A percentile compares a stretch with the other conserved stretches of the same genome.
Evolutionary conservation across 148 eudicot species (phyloP).

Genomic region (Selenicereus undatus): DNA sequence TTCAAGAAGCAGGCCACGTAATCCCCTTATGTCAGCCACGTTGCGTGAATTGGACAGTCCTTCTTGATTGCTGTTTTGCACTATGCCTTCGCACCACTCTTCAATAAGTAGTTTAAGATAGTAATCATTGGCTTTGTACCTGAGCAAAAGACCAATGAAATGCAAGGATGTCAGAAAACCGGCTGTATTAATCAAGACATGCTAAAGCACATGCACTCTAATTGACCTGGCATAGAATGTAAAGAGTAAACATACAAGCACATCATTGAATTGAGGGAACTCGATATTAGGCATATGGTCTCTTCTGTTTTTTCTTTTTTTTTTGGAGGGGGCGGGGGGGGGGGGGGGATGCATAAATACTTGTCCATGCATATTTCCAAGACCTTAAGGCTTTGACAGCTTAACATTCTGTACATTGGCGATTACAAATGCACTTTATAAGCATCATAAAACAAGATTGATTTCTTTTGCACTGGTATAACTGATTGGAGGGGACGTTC

Average conservation of each 20-base stretch:
- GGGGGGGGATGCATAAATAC: too few relatives aligned
- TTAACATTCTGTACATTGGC: neutral
- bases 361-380: neutral
- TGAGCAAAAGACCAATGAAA: constrained; percentile 24
- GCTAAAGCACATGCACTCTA: too few relatives aligned
- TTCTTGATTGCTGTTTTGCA: constrained; percentile 44
- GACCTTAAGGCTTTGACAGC: neutral
- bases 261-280: too few relatives aligned
- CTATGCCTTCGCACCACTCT: constrained; percentile 96
- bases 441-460: neutral
- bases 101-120: constrained; percentile 89
- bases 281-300: too few relatives aligned
- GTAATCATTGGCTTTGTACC: constrained; percentile 84
- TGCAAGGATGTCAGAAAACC: constrained; percentile 5
- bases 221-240: too few relatives aligned
- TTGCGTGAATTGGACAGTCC: constrained; percentile 30
- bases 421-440: neutral
- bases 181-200: neutral
- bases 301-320: too few relatives aligned
- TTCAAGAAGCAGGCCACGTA: constrained; percentile 74
- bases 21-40: constrained; percentile 40
- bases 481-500: neutral
- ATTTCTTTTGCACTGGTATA: too few relatives aligned
- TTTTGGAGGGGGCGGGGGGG: too few relatives aligned
- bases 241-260: too few relatives aligned